phyloP scores from a whole-genome alignment of 1,284 basidiomycete genomes.

The Trametes hirsuta region DNA sequence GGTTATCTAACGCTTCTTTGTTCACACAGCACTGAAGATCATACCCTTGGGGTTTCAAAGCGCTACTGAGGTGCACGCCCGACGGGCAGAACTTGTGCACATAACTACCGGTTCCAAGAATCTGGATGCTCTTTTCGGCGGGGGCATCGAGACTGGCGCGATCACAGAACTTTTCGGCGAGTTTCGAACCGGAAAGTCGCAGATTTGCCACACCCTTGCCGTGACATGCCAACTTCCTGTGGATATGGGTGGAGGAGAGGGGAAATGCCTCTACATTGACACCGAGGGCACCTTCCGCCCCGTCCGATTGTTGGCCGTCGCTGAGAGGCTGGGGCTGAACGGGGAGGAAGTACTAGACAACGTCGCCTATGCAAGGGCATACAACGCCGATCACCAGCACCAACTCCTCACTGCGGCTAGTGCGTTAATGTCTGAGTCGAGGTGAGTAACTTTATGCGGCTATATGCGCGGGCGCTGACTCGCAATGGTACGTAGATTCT shows the following conservation, averaged over 20 bases:
- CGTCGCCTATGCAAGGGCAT: slow-evolving; percentile 97
- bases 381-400: slow-evolving; percentile 98
- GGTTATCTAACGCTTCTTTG: background rate
- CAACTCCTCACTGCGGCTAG: slow-evolving; percentile 90
- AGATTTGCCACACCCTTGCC: slow-evolving; percentile 97
- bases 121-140: slow-evolving; percentile 93
- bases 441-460: slow-evolving; percentile 52
- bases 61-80: slow-evolving; percentile 95
- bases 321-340: slow-evolving; percentile 94
- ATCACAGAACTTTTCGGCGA: slow-evolving; percentile 99
- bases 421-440: slow-evolving; percentile 96
- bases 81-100: slow-evolving; percentile 94
- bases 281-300: slow-evolving; percentile 99
- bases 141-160: slow-evolving; percentile 97
- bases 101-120: slow-evolving; percentile 98
- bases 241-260: slow-evolving; percentile 98
- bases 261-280: slow-evolving; percentile 99
- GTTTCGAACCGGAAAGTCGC: slow-evolving; percentile 98
- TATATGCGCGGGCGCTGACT: slow-evolving; percentile 22
- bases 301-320: slow-evolving; percentile 91
- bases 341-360: slow-evolving; percentile 99
- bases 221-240: slow-evolving; percentile 98
- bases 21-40: slow-evolving; percentile 82
- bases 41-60: slow-evolving; percentile 98
- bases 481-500: slow-evolving; percentile 67